These are phyloP conservation scores for Fraxinus xanthoxyloides DNA, from an alignment of 305 asterid genomes.

Conservation along the genomic window DNA sequence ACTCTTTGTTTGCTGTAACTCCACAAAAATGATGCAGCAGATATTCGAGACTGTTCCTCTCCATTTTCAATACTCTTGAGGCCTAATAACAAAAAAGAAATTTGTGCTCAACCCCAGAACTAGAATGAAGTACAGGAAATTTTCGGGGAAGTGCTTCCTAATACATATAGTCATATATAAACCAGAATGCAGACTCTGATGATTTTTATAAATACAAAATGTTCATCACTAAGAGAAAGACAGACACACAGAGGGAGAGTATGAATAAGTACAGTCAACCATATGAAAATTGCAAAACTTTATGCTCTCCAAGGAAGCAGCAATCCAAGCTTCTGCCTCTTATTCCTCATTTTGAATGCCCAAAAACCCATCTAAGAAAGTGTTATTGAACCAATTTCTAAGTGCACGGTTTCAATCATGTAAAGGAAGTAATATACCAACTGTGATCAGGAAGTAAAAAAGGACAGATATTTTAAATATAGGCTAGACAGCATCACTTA, in stretches of 20 bases:
- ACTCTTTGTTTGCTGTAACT: constrained; percentile 93
- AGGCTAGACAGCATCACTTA: background rate
- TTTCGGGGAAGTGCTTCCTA: background rate
- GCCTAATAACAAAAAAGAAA: constrained; percentile 55
- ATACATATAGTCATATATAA: background rate
- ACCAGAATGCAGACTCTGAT: background rate
- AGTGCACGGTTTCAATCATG: background rate
- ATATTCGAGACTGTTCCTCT: constrained; percentile 79
- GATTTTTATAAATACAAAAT: background rate
- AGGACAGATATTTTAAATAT: background rate
- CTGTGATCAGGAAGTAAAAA: background rate
- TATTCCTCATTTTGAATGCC: background rate
- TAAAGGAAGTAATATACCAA: background rate
- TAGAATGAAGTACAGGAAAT: constrained; percentile 3
- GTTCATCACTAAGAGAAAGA: background rate
- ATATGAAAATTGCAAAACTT: background rate
- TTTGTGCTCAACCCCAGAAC: constrained; percentile 24
- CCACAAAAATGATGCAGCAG: constrained; percentile 86
- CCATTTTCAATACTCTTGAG: constrained; percentile 91
- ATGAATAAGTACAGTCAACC: background rate
- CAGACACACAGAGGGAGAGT: background rate
- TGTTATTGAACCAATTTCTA: background rate
- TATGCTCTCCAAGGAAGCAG: background rate
- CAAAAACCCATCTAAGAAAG: background rate
- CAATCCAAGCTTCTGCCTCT: background rate